Evolutionary conservation across 148 eudicot genomes (phyloP).

Genomic region (Vaccinium vitisidaea): DNA sequence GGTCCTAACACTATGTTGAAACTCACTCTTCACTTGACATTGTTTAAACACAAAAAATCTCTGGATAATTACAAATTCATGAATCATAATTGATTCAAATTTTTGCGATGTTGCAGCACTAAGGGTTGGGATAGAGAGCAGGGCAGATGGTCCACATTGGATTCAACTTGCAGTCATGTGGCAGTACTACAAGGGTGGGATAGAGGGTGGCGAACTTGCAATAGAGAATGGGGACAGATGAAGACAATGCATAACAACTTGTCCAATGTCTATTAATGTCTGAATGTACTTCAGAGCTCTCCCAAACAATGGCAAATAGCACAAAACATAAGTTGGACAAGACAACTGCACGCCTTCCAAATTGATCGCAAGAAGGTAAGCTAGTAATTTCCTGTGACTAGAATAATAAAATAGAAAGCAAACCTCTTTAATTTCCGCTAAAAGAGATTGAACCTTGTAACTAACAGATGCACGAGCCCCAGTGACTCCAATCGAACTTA

Average conservation of each 20-base stretch:
- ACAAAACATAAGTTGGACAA: background rate
- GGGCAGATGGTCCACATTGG: background rate
- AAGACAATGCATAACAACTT: background rate
- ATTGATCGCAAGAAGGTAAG: background rate
- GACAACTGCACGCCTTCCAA: background rate
- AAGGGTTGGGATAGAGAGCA: background rate
- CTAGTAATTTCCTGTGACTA: background rate
- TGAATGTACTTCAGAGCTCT: background rate
- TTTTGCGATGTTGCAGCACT: background rate
- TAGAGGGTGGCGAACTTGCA: background rate
- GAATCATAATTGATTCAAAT: background rate
- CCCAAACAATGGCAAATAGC: conserved; percentile 8
- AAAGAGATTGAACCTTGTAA: conserved; percentile 57
- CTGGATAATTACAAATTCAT: background rate
- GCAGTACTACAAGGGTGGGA: background rate
- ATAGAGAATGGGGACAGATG: background rate
- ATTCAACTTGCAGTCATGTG: background rate
- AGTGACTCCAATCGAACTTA: conserved; percentile 85
- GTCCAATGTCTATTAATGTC: background rate
- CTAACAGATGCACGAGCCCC: conserved; percentile 87
- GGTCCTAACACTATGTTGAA: no score
- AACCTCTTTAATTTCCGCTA: conserved; percentile 78
- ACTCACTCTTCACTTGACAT: background rate
- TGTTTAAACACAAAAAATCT: background rate
- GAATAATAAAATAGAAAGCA: conserved; percentile 17